A percentile compares a stretch with the other conserved stretches of the same genome.
phyloP scores from a whole-genome alignment of 495 filamentous ascomycete species.

The Xylaria curta region DNA sequence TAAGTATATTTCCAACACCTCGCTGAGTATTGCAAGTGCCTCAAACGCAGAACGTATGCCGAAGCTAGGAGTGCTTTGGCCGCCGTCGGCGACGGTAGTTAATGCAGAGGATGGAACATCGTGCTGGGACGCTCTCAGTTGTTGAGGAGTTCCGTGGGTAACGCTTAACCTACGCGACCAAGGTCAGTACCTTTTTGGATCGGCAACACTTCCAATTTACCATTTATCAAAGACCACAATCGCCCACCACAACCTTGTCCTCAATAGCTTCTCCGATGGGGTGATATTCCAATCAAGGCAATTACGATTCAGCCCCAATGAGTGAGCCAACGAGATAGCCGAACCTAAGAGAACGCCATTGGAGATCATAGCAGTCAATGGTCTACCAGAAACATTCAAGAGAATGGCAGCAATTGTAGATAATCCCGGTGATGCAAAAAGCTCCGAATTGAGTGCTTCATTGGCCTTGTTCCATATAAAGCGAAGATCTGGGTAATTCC shows the following conservation, averaged over 20 bases:
- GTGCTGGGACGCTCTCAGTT: conserved; percentile 3
- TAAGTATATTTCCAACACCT: neutral
- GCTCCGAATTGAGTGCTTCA: neutral
- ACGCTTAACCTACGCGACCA: neutral
- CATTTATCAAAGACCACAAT: conserved; percentile 11
- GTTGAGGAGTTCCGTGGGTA: neutral
- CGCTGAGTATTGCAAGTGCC: neutral
- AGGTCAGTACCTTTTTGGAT: neutral
- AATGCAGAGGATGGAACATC: neutral
- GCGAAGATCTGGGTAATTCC: neutral
- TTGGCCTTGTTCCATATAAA: conserved; percentile 14
- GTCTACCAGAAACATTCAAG: neutral
- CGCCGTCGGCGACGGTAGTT: neutral
- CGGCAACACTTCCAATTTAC: neutral
- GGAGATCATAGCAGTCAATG: neutral
- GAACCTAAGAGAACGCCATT: neutral
- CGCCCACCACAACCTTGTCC: conserved; percentile 1
- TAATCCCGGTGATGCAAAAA: neutral
- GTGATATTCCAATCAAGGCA: conserved; percentile 2
- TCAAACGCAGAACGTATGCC: neutral
- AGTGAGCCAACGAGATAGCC: neutral
- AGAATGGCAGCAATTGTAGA: neutral
- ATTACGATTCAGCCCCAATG: neutral
- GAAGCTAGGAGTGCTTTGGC: neutral
- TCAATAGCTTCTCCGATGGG: neutral